These are phyloP conservation scores for Periconia digitata DNA, from an alignment of 2,329 filamentous ascomycete genomes.

Conservation along the genomic window DNA sequence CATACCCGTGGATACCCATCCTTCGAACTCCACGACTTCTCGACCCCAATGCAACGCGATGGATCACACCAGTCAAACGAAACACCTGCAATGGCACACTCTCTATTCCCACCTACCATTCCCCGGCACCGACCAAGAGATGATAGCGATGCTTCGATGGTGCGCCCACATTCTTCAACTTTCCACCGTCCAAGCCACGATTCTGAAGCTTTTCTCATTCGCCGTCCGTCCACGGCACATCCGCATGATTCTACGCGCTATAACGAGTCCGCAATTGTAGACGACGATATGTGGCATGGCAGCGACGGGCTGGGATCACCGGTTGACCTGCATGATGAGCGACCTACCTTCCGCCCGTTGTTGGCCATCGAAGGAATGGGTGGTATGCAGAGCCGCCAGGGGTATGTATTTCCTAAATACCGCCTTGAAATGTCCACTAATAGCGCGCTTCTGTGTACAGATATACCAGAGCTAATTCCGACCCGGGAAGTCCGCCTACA, in stretches of 20 bases:
- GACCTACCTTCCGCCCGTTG: not conserved
- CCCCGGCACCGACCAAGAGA: slow-evolving; percentile 10
- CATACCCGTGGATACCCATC: slow-evolving; percentile 6
- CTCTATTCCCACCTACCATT: slow-evolving; percentile 20
- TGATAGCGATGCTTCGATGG: slow-evolving; percentile 15
- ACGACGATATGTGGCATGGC: not conserved
- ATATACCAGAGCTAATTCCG: not conserved
- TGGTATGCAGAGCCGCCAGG: not conserved
- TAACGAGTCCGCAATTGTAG: not conserved
- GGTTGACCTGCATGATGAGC: not conserved
- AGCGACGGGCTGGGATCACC: not conserved
- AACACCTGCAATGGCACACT: slow-evolving; percentile 22
- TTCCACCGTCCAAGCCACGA: not conserved
- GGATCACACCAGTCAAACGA: slow-evolving; percentile 10
- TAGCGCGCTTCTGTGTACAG: not conserved
- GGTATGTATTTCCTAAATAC: not conserved
- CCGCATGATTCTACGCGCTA: not conserved
- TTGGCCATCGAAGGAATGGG: not conserved
- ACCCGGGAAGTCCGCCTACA: not conserved
- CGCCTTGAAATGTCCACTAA: not conserved
- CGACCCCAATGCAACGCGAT: slow-evolving; percentile 1
- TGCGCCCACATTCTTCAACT: not conserved
- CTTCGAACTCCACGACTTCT: slow-evolving; percentile 18
- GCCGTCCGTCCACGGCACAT: not conserved
- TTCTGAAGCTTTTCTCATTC: not conserved